phyloP scores from a whole-genome alignment of 441 rosid genomes.

The Populus hybrid region DNA sequence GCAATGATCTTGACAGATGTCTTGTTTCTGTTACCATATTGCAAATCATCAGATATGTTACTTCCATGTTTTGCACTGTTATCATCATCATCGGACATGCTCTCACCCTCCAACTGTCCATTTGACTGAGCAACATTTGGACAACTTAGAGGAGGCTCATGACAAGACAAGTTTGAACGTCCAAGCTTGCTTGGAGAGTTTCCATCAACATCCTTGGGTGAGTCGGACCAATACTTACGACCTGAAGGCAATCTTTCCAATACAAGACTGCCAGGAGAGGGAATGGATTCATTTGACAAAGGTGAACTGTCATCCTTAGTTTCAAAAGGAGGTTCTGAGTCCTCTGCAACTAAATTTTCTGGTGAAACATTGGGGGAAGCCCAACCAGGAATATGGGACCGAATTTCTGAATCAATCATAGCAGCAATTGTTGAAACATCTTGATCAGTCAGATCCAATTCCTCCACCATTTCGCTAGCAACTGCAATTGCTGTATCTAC shows the following conservation, averaged over 20 bases:
- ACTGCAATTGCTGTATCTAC: conserved; percentile 79
- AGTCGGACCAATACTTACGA: conserved; percentile 78
- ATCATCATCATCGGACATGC: conserved; percentile 8
- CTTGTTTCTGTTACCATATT: conserved; percentile 1
- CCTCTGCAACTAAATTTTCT: conserved; percentile 22
- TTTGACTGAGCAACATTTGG: conserved; percentile 14
- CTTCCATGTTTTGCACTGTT: conserved; percentile 10
- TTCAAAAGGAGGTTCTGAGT: conserved; percentile 19
- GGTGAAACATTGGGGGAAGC: conserved; percentile 27
- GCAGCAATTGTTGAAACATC: conserved; percentile 66
- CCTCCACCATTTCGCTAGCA: conserved; percentile 92
- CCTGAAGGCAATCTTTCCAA: conserved; percentile 84
- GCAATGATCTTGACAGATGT: conserved; percentile 30
- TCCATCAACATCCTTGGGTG: conserved; percentile 45
- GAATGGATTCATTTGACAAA: conserved; percentile 19
- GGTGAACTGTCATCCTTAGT: conserved; percentile 26
- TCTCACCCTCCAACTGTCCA: conserved; percentile 14
- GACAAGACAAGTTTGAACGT: conserved; percentile 21
- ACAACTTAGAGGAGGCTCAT: conserved; percentile 23
- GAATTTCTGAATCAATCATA: conserved; percentile 70
- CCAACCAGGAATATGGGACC: conserved; percentile 68
- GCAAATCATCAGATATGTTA: conserved; percentile 8
- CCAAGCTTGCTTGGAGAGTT: conserved; percentile 37
- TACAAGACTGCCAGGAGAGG: conserved; percentile 37
- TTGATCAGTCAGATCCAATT: conserved; percentile 79